Percentiles rank a stretch among this genome's conserved stretches.
phyloP scores from a whole-genome alignment of 164 flowering plant species.

The Saururus chinensis region DNA sequence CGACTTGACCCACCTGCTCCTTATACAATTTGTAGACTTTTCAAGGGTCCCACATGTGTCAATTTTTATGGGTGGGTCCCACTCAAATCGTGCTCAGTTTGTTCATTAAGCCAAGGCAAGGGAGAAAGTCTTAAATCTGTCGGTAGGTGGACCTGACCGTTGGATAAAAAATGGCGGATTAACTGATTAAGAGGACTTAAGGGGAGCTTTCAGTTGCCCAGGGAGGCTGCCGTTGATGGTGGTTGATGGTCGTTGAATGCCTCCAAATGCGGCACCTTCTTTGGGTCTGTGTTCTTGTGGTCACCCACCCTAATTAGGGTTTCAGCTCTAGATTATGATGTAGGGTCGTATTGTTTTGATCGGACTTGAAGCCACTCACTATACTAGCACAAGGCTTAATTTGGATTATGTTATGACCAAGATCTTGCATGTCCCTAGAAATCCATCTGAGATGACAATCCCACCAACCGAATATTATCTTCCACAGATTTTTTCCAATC shows the following conservation, averaged over 20 bases:
- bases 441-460: conserved; percentile 9
- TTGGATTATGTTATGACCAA: neutral
- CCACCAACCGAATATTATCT: conserved; percentile 8
- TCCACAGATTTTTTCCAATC: no score
- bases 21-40: neutral
- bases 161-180: neutral
- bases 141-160: conserved; percentile 5
- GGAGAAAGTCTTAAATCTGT: neutral
- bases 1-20: neutral
- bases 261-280: neutral
- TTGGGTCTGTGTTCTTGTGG: neutral
- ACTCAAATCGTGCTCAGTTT: no score
- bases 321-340: neutral
- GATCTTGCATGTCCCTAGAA: neutral
- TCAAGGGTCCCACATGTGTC: neutral
- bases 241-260: conserved; percentile 17
- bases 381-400: neutral
- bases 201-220: conserved; percentile 7
- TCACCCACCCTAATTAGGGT: neutral
- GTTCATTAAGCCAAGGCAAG: neutral
- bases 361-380: neutral
- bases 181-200: neutral
- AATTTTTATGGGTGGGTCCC: neutral
- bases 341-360: neutral
- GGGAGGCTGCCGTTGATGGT: conserved; percentile 16